These are phyloP conservation scores for Cyclocybe cylindracea DNA, from an alignment of 768 basidiomycete species.

Conservation along the genomic window DNA sequence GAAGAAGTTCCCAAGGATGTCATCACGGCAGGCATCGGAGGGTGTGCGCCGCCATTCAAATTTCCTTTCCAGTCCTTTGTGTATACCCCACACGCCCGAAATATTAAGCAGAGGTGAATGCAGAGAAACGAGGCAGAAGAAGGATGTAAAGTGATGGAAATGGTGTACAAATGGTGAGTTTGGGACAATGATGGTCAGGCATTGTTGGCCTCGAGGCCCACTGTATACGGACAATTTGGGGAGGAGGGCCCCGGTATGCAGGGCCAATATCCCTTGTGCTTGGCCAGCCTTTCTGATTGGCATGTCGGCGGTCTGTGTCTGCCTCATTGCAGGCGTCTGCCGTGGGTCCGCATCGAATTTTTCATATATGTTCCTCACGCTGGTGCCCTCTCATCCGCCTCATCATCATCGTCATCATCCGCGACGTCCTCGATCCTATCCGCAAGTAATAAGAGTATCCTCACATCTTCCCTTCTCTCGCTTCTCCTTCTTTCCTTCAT, in stretches of 20 bases:
- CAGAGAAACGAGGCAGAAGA: not conserved
- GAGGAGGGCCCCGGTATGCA: conserved; percentile 6
- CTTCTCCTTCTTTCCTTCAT: not conserved
- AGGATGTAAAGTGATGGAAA: not conserved
- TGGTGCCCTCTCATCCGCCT: conserved; percentile 4
- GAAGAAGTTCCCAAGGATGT: conserved; percentile 9
- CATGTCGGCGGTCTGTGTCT: conserved; percentile 12
- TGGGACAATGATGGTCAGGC: too few species aligned
- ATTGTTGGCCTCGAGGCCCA: not conserved
- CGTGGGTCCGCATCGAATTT: conserved; percentile 7
- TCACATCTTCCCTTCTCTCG: not conserved
- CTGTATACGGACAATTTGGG: conserved; percentile 1
- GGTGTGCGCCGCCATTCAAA: conserved; percentile 3
- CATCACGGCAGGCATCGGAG: conserved; percentile 8
- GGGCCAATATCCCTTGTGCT: not conserved
- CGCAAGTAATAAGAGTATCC: conserved; percentile 7
- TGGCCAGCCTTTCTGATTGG: conserved; percentile 16
- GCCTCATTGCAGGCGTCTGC: conserved; percentile 18
- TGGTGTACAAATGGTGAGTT: too few species aligned
- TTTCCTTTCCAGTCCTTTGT: conserved; percentile 14
- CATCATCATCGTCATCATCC: conserved; percentile 5
- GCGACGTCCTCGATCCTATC: conserved; percentile 7
- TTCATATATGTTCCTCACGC: conserved; percentile 14
- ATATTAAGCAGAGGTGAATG: not conserved
- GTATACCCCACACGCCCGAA: not conserved